Evolutionary conservation across 208 protist species (phyloP).

Genomic region (Zelonia costaricensis): DNA sequence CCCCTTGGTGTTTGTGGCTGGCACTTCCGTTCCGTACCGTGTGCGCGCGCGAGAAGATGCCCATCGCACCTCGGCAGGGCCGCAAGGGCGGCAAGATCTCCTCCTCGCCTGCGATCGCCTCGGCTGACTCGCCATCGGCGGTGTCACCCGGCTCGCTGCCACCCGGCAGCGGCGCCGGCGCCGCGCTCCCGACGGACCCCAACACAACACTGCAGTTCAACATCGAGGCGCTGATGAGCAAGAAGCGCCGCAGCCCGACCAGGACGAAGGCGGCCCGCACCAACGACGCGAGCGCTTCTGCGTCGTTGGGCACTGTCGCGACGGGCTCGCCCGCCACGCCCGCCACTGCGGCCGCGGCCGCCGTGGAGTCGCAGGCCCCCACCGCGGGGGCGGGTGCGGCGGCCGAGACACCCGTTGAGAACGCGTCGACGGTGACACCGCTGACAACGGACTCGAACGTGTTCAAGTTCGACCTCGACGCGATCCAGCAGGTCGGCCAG

Average conservation of each 20-base stretch:
- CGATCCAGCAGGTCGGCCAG: conserved; percentile 79
- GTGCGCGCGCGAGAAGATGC: too few species aligned
- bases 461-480: conserved; percentile 86
- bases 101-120: conserved; percentile 49
- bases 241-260: conserved; percentile 35
- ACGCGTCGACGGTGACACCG: conserved; percentile 30
- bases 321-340: conserved; percentile 2
- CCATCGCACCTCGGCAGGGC: conserved; percentile 74
- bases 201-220: conserved; percentile 46
- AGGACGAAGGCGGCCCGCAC: conserved; percentile 21
- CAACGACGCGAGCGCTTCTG: conserved; percentile 3
- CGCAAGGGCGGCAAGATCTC: conserved; percentile 88
- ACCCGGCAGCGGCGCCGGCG: conserved; percentile 8
- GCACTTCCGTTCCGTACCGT: not conserved
- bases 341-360: conserved; percentile 1
- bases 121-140: conserved; percentile 38
- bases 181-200: conserved; percentile 25
- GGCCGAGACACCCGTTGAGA: conserved; percentile 8
- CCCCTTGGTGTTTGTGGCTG: not conserved
- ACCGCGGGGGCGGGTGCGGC: conserved; percentile 8
- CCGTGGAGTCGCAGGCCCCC: not conserved
- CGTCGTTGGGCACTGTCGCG: conserved; percentile 5
- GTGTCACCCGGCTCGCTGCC: conserved; percentile 63
- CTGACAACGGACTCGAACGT: conserved; percentile 63
- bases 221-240: conserved; percentile 47